These are phyloP conservation scores for Aspergillus bridgeri DNA, from an alignment of 495 filamentous ascomycete species.

Conservation along the genomic window DNA sequence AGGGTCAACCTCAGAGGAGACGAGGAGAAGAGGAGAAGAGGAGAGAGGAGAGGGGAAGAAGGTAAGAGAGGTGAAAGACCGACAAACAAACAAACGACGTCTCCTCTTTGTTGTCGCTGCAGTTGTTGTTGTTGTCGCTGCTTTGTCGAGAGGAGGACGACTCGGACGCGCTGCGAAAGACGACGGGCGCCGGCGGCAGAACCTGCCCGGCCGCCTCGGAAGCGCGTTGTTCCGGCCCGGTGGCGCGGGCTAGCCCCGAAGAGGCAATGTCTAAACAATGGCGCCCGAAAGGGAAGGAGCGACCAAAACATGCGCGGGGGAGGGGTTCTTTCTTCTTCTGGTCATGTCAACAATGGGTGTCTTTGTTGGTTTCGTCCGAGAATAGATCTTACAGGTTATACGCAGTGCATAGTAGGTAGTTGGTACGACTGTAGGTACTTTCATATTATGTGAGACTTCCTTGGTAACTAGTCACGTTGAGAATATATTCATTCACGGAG, in stretches of 20 bases:
- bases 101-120: conserved; percentile 5
- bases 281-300: conserved; percentile 16
- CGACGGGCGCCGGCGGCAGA: conserved; percentile 3
- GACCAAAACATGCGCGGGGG: conserved; percentile 25
- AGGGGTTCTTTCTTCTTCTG: conserved; percentile 6
- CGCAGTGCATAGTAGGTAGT: too few relatives aligned
- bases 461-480: too few relatives aligned
- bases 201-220: conserved; percentile 13
- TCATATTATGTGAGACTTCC: too few relatives aligned
- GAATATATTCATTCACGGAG: too few relatives aligned
- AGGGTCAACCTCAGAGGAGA: neutral
- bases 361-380: too few relatives aligned
- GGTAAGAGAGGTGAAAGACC: conserved; percentile 1
- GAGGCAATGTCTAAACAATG: conserved; percentile 27
- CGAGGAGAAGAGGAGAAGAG: neutral
- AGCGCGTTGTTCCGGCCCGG: conserved; percentile 14
- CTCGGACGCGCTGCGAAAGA: conserved; percentile 8
- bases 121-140: neutral
- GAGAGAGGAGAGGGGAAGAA: neutral
- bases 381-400: too few relatives aligned
- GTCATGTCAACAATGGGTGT: too few relatives aligned
- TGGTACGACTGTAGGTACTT: too few relatives aligned
- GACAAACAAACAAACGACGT: conserved; percentile 1
- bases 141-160: conserved; percentile 3
- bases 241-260: conserved; percentile 9